Percentiles rank a stretch among this genome's conserved stretches.
Conservation (phyloP, 768 basidiomycete genomes). For the Termitomyces bulborhizus region DNA sequence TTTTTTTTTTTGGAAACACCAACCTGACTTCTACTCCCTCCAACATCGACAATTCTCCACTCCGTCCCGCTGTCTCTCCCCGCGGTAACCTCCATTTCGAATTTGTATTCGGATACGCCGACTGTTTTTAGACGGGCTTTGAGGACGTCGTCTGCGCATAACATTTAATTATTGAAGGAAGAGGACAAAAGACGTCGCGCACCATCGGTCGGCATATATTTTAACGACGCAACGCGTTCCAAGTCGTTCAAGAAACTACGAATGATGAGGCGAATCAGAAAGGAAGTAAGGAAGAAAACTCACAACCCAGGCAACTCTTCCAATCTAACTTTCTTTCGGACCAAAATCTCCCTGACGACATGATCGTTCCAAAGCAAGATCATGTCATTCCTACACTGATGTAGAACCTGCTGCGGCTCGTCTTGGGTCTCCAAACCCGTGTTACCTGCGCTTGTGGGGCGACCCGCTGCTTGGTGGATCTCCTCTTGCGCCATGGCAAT, state of each 20-base stretch:
- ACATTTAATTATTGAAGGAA: background rate
- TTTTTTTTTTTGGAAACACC: constrained; percentile 13
- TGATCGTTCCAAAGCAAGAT: constrained; percentile 62
- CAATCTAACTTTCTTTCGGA: constrained; percentile 51
- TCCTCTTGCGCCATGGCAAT: too few species aligned
- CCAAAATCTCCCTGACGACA: constrained; percentile 48
- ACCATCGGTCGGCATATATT: constrained; percentile 70
- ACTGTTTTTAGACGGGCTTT: constrained; percentile 73
- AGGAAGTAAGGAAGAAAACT: constrained; percentile 21
- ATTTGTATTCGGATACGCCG: constrained; percentile 76
- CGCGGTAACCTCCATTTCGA: constrained; percentile 61
- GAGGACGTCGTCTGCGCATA: constrained; percentile 58
- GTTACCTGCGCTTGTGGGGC: constrained; percentile 37
- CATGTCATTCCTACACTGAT: constrained; percentile 60
- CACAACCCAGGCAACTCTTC: constrained; percentile 76
- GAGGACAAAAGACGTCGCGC: constrained; percentile 4
- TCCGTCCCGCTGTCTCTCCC: constrained; percentile 54
- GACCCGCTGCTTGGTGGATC: background rate
- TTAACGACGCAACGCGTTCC: constrained; percentile 54
- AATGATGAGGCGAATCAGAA: background rate
- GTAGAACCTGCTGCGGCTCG: constrained; percentile 54
- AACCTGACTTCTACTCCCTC: constrained; percentile 69
- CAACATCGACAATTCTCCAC: constrained; percentile 76
- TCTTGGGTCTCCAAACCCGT: constrained; percentile 42
- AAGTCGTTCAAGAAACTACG: constrained; percentile 65